These are phyloP conservation scores for Trichoderma atroviride DNA, from an alignment of 2,329 filamentous ascomycete genomes.

Conservation along the genomic window DNA sequence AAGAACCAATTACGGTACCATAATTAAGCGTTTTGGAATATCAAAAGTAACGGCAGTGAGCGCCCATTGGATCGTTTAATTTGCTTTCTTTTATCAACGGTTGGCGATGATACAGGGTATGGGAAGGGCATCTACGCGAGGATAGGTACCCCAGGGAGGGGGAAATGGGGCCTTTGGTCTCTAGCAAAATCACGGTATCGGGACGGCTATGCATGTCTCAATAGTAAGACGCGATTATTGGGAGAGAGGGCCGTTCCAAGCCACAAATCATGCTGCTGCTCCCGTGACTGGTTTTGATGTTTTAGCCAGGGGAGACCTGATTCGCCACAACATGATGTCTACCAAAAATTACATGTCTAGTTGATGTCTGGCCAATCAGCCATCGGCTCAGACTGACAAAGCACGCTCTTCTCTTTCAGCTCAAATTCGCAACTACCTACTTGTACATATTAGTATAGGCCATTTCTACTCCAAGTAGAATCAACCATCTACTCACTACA, in stretches of 20 bases:
- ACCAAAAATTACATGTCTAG: background rate
- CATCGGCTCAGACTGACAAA: background rate
- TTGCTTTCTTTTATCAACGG: background rate
- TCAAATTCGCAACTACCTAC: background rate
- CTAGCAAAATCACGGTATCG: conserved; percentile 6
- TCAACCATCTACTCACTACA: background rate
- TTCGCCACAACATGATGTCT: background rate
- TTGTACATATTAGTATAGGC: too few species aligned
- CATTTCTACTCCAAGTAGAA: background rate
- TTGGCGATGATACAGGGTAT: background rate
- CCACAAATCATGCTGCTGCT: background rate
- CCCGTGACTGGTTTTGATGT: conserved; percentile 6
- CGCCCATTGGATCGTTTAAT: conserved; percentile 16
- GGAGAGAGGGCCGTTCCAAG: background rate
- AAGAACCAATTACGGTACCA: background rate
- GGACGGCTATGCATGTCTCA: conserved; percentile 23
- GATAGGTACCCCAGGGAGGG: background rate
- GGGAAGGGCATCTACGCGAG: background rate
- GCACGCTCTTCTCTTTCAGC: background rate
- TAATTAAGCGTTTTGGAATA: background rate
- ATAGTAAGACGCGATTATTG: background rate
- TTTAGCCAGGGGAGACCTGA: background rate
- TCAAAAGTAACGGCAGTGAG: background rate
- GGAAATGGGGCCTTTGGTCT: background rate
- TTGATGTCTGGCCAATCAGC: background rate